Evolutionary conservation across 2,329 filamentous ascomycete species (phyloP).

Genomic region (Pseudogymnoascus sp.): DNA sequence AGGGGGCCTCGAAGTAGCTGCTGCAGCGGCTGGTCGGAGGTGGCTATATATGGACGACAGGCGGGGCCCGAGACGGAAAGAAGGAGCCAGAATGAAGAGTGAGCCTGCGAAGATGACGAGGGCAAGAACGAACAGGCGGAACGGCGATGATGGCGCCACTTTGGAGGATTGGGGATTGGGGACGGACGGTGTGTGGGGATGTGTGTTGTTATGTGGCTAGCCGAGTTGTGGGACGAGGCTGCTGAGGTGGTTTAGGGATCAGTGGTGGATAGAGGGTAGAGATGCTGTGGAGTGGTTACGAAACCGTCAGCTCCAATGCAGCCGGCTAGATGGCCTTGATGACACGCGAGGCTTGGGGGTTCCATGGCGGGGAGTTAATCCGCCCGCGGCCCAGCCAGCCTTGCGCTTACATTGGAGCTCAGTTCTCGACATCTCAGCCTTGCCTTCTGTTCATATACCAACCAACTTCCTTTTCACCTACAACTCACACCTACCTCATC

Average conservation of each 20-base stretch:
- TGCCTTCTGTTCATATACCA: background rate
- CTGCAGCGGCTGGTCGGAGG: conserved; percentile 33
- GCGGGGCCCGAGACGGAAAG: conserved; percentile 39
- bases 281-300: background rate
- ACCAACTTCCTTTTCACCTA: background rate
- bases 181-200: background rate
- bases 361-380: background rate
- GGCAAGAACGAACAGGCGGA: conserved; percentile 40
- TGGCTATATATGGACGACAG: conserved; percentile 52
- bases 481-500: background rate
- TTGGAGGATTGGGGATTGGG: conserved; percentile 11
- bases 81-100: conserved; percentile 60
- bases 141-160: conserved; percentile 17
- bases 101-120: conserved; percentile 49
- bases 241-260: background rate
- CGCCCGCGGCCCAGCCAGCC: background rate
- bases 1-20: background rate
- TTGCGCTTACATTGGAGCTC: background rate
- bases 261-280: background rate
- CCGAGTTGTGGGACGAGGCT: background rate
- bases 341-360: background rate
- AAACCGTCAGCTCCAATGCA: background rate
- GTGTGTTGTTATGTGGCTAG: conserved; percentile 8
- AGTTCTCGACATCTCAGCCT: background rate
- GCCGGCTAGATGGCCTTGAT: background rate